phyloP scores from a whole-genome alignment of 2,329 filamentous ascomycete species.

The Chaetomiaceae sp. region DNA sequence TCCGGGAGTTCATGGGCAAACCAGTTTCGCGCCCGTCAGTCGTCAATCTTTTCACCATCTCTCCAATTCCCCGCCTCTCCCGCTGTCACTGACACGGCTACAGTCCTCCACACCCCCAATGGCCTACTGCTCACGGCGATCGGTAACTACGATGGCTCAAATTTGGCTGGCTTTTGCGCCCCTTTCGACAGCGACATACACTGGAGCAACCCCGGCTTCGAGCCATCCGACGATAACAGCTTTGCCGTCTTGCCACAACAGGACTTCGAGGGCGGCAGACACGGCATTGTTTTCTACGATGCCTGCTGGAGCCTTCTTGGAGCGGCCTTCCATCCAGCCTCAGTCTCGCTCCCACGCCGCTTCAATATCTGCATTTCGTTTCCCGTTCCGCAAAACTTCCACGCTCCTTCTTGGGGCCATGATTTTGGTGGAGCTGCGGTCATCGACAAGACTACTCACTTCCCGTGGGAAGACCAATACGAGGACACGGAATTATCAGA shows the following conservation, averaged over 20 bases:
- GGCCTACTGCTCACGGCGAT: background rate
- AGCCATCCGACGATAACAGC: background rate
- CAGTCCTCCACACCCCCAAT: background rate
- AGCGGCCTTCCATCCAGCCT: background rate
- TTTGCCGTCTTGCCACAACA: background rate
- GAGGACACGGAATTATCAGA: background rate
- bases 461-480: conserved; percentile 2
- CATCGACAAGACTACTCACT: background rate
- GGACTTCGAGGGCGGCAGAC: background rate
- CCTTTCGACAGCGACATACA: background rate
- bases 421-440: background rate
- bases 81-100: background rate
- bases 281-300: background rate
- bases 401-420: background rate
- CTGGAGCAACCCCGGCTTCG: background rate
- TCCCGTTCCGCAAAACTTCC: background rate
- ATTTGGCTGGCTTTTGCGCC: background rate
- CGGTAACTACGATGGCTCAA: background rate
- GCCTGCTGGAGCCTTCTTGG: conserved; percentile 4
- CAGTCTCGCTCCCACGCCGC: background rate
- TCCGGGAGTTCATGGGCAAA: background rate
- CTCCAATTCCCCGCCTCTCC: background rate
- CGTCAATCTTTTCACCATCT: background rate
- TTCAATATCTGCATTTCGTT: conserved; percentile 2
- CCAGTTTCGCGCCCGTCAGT: background rate